Conservation (phyloP, 1,284 basidiomycete species). For the Moniliella sp. region DNA sequence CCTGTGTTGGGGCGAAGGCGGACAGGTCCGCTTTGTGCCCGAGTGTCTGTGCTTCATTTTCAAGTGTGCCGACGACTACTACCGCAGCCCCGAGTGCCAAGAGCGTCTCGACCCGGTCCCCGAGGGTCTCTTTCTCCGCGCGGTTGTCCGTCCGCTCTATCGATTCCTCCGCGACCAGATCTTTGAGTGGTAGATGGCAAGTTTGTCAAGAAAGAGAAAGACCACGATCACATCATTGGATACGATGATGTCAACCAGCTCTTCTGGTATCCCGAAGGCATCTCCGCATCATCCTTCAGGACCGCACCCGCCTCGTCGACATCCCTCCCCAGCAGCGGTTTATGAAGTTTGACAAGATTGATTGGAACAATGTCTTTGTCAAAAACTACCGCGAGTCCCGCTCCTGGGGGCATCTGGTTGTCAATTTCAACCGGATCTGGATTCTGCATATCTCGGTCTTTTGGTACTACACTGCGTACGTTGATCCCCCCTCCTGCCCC, state of each 20-base stretch:
- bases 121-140: slow-evolving; percentile 74
- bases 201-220: slow-evolving; percentile 67
- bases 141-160: slow-evolving; percentile 87
- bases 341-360: slow-evolving; percentile 35
- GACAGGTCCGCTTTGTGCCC: slow-evolving; percentile 90
- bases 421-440: slow-evolving; percentile 35
- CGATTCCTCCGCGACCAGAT: slow-evolving; percentile 91
- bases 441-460: slow-evolving; percentile 32
- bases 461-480: slow-evolving; percentile 42
- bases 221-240: slow-evolving; percentile 84
- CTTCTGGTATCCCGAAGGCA: slow-evolving; percentile 99
- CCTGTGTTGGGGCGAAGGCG: slow-evolving; percentile 93
- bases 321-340: slow-evolving; percentile 31
- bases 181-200: slow-evolving; percentile 90
- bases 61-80: slow-evolving; percentile 99
- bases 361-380: slow-evolving; percentile 32
- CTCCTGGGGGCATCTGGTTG: slow-evolving; percentile 29
- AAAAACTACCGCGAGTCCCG: slow-evolving; percentile 34
- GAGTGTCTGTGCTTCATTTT: slow-evolving; percentile 97
- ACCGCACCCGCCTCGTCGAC: slow-evolving; percentile 49
- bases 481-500: slow-evolving; percentile 65
- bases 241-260: slow-evolving; percentile 98
- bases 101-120: slow-evolving; percentile 75
- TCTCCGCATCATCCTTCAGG: slow-evolving; percentile 69
- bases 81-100: slow-evolving; percentile 95